These are phyloP conservation scores for Alternaria hordeiaustralica DNA, from an alignment of 2,329 filamentous ascomycete species.

Conservation along the genomic window DNA sequence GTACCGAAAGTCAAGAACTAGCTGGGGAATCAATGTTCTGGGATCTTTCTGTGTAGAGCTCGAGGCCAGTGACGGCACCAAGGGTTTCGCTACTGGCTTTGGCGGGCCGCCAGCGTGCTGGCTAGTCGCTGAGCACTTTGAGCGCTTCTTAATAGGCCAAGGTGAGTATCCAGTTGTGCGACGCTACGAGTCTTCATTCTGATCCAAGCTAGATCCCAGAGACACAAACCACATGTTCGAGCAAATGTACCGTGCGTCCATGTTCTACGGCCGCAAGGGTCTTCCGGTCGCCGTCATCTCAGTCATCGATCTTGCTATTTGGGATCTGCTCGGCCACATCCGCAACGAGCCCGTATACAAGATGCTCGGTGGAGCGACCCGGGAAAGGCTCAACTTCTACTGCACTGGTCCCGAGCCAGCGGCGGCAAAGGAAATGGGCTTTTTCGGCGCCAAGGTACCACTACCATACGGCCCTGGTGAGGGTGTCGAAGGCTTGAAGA, in stretches of 20 bases:
- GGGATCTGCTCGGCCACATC: constrained; percentile 91
- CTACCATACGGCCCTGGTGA: constrained; percentile 90
- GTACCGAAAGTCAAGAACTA: constrained; percentile 85
- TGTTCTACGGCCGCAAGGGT: constrained; percentile 96
- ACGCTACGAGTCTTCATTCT: neutral
- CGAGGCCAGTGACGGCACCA: constrained; percentile 87
- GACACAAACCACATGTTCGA: constrained; percentile 93
- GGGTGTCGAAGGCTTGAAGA: constrained; percentile 78
- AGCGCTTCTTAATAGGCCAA: constrained; percentile 86
- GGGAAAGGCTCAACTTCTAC: constrained; percentile 86
- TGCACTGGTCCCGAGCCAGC: constrained; percentile 88
- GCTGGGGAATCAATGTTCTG: constrained; percentile 94
- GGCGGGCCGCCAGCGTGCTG: constrained; percentile 93
- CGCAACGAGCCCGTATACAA: constrained; percentile 93
- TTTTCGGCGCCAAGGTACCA: constrained; percentile 89
- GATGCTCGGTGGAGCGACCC: constrained; percentile 88
- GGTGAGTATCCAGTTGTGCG: constrained; percentile 48
- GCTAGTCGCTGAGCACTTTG: constrained; percentile 92
- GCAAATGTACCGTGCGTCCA: constrained; percentile 93
- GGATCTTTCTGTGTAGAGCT: constrained; percentile 92
- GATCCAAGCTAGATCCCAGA: constrained; percentile 69
- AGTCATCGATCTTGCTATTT: constrained; percentile 89
- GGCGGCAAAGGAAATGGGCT: constrained; percentile 83
- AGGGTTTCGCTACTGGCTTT: constrained; percentile 92
- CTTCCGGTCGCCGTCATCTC: constrained; percentile 90